Percentiles rank a stretch among this genome's conserved stretches.
Evolutionary conservation across 2,329 filamentous ascomycete genomes (phyloP).

Genomic region (Zarea fungicola): DNA sequence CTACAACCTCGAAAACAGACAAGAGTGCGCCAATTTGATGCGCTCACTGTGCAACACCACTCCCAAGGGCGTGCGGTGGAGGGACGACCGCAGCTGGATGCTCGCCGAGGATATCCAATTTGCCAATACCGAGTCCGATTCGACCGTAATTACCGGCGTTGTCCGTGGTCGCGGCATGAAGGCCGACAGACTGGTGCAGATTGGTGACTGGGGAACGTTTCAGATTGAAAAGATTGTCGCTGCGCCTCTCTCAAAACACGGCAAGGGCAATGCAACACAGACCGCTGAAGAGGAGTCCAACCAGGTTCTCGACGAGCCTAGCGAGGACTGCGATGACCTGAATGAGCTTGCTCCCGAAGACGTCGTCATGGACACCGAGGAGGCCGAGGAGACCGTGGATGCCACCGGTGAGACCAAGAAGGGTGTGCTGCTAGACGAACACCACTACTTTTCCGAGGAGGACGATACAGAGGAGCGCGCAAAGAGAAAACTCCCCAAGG

Average conservation of each 20-base stretch:
- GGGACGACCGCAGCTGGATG: conserved; percentile 95
- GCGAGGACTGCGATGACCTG: conserved; percentile 76
- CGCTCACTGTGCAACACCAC: conserved; percentile 86
- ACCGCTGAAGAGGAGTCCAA: conserved; percentile 54
- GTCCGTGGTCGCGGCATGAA: conserved; percentile 84
- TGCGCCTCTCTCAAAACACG: conserved; percentile 59
- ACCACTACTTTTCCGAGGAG: conserved; percentile 96
- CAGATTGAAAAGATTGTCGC: conserved; percentile 85
- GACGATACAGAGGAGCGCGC: conserved; percentile 45
- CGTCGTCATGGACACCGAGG: conserved; percentile 64
- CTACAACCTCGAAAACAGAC: conserved; percentile 78
- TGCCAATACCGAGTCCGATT: conserved; percentile 52
- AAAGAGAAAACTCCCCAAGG: conserved; percentile 67
- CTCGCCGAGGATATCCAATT: conserved; percentile 77
- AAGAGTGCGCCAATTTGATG: conserved; percentile 88
- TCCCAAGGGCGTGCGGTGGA: conserved; percentile 92
- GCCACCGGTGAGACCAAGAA: conserved; percentile 53
- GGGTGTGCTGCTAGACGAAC: conserved; percentile 89
- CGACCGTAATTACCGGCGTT: conserved; percentile 74
- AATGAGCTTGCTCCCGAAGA: conserved; percentile 83
- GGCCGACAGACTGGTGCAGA: conserved; percentile 80
- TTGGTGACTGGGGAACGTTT: conserved; percentile 92
- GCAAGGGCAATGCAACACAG: conserved; percentile 65
- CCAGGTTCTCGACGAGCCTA: conserved; percentile 63
- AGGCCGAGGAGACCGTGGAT: conserved; percentile 39